phyloP scores from a whole-genome alignment of 2,329 filamentous ascomycete species.

The Cytospora schulzeri region DNA sequence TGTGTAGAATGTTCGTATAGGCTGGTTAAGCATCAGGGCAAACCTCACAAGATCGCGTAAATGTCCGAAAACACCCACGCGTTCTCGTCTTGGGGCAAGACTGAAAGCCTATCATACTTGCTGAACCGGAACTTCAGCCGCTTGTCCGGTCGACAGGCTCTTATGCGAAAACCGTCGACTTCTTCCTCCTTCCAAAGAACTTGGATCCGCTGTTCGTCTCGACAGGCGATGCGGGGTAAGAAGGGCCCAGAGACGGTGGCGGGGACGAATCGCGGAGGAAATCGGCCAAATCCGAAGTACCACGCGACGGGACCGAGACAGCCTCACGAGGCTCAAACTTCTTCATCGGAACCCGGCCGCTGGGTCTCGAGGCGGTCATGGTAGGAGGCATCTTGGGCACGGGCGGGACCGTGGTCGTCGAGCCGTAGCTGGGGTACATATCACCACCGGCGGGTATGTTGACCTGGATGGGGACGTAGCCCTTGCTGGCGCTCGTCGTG shows the following conservation, averaged over 20 bases:
- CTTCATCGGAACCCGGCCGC: constrained; percentile 54
- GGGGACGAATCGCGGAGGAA: constrained; percentile 73
- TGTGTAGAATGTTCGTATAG: constrained; percentile 6
- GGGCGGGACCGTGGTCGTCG: constrained; percentile 31
- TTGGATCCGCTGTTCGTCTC: constrained; percentile 15
- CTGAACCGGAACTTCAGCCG: not conserved
- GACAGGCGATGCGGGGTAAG: constrained; percentile 12
- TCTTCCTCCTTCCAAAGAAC: constrained; percentile 26
- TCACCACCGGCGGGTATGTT: constrained; percentile 50
- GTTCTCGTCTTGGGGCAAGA: not conserved
- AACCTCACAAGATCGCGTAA: not conserved
- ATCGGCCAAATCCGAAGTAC: constrained; percentile 69
- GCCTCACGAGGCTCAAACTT: constrained; percentile 60
- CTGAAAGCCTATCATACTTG: not conserved
- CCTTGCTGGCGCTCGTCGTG: constrained; percentile 31
- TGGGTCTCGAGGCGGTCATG: constrained; percentile 21
- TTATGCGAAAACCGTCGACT: constrained; percentile 23
- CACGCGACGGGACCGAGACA: constrained; percentile 40
- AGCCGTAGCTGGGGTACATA: constrained; percentile 40
- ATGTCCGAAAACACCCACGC: not conserved
- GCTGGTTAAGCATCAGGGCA: not conserved
- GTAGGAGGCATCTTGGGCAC: constrained; percentile 25
- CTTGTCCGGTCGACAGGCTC: not conserved
- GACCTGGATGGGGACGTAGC: constrained; percentile 57
- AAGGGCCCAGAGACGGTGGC: constrained; percentile 42